phyloP scores from a whole-genome alignment of 306 rosid genomes.

The Ceratonia siliqua region DNA sequence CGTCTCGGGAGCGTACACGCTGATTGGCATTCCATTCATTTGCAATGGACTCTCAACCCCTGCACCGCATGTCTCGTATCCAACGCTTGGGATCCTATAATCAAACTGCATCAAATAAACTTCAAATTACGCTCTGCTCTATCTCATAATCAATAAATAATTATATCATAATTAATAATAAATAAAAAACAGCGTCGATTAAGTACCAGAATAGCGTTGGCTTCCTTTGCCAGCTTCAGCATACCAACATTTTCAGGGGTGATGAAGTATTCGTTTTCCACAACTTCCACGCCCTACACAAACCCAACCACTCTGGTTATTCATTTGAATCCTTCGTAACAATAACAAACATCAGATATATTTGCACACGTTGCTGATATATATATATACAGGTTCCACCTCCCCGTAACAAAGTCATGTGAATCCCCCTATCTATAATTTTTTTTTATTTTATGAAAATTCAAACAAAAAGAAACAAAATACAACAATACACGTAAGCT shows the following conservation, averaged over 20 bases:
- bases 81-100: conserved; percentile 59
- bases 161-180: too few species aligned
- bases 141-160: too few species aligned
- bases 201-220: conserved; percentile 80
- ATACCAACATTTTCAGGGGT: conserved; percentile 80
- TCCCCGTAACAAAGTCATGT: background rate
- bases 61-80: conserved; percentile 55
- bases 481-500: background rate
- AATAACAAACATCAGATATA: background rate
- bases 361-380: conserved; percentile 6
- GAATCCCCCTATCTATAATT: background rate
- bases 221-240: conserved; percentile 88
- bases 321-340: background rate
- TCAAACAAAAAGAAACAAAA: background rate
- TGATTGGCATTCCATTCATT: conserved; percentile 87
- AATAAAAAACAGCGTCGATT: too few species aligned
- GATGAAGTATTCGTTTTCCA: conserved; percentile 77
- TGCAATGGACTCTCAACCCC: conserved; percentile 57
- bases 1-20: conserved; percentile 88
- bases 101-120: conserved; percentile 59
- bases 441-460: background rate
- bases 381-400: background rate
- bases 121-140: too few species aligned
- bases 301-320: background rate
- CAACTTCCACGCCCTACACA: conserved; percentile 70